These are phyloP conservation scores for Hyaloscypha finlandica DNA, from an alignment of 495 filamentous ascomycete species.

Conservation along the genomic window DNA sequence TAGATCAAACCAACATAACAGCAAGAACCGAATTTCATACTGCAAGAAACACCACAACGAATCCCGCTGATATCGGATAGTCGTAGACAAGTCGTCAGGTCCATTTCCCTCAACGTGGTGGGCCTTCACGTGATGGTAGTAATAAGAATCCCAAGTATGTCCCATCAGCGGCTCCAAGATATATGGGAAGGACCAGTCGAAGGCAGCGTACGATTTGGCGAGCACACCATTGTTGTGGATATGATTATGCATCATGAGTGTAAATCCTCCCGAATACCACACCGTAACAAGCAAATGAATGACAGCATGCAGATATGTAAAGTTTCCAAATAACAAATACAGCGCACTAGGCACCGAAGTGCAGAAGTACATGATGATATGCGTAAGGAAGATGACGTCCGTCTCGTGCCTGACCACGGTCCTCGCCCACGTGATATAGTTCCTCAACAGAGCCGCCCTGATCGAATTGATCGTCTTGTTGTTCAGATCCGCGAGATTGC, in stretches of 20 bases:
- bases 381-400: slow-evolving; percentile 76
- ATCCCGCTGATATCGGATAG: slow-evolving; percentile 76
- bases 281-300: slow-evolving; percentile 61
- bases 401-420: slow-evolving; percentile 43
- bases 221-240: slow-evolving; percentile 77
- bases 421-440: slow-evolving; percentile 30
- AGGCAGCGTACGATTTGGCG: slow-evolving; percentile 41
- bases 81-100: slow-evolving; percentile 72
- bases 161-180: slow-evolving; percentile 74
- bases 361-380: slow-evolving; percentile 69
- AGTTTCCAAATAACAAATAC: slow-evolving; percentile 62
- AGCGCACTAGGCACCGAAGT: slow-evolving; percentile 69
- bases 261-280: slow-evolving; percentile 71
- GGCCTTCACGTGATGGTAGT: slow-evolving; percentile 82
- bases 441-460: no score
- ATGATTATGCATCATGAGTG: slow-evolving; percentile 80
- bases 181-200: slow-evolving; percentile 71
- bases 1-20: slow-evolving; percentile 72
- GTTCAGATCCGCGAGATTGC: no score
- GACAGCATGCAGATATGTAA: slow-evolving; percentile 65
- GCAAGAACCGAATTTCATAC: slow-evolving; percentile 72
- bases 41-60: slow-evolving; percentile 59
- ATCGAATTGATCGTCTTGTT: no score
- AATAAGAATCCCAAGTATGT: slow-evolving; percentile 84
- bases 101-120: slow-evolving; percentile 85